Evolutionary conservation across 345 rosid species (phyloP).

Genomic region (Salix exigua): DNA sequence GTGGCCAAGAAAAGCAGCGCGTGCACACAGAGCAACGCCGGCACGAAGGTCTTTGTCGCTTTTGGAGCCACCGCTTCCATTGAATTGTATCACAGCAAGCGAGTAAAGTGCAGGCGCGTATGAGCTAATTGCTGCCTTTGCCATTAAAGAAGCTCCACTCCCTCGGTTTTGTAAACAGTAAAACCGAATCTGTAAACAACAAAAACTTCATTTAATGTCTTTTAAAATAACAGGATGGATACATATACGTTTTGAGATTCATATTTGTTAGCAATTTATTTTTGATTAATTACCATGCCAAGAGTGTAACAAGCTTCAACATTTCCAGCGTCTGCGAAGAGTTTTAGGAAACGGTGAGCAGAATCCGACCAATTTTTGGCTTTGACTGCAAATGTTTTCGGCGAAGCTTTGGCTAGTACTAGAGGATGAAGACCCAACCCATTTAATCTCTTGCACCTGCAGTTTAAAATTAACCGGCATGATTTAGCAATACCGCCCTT

Average conservation of each 20-base stretch:
- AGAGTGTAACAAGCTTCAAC: conserved; percentile 89
- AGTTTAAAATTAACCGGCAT: neutral
- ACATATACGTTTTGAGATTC: neutral
- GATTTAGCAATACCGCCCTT: neutral
- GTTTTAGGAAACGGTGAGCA: conserved; percentile 72
- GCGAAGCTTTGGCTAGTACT: conserved; percentile 62
- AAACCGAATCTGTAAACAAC: conserved; percentile 66
- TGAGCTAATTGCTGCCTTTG: conserved; percentile 82
- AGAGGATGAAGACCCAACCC: conserved; percentile 47
- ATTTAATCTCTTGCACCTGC: conserved; percentile 85
- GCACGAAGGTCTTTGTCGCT: conserved; percentile 88
- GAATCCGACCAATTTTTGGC: conserved; percentile 81
- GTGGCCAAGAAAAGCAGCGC: conserved; percentile 86
- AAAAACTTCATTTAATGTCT: neutral
- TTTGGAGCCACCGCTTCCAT: conserved; percentile 96
- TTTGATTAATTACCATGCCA: conserved; percentile 66
- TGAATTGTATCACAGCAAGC: conserved; percentile 83
- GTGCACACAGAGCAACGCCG: conserved; percentile 87
- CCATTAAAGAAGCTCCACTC: conserved; percentile 90
- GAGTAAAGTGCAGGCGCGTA: conserved; percentile 88
- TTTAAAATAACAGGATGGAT: neutral
- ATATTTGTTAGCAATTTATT: neutral
- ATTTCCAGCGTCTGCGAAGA: conserved; percentile 81
- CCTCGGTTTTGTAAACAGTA: conserved; percentile 75
- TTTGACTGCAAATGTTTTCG: conserved; percentile 48